Evolutionary conservation across 2,329 filamentous ascomycete species (phyloP).

Genomic region (Beauveria bassiana): DNA sequence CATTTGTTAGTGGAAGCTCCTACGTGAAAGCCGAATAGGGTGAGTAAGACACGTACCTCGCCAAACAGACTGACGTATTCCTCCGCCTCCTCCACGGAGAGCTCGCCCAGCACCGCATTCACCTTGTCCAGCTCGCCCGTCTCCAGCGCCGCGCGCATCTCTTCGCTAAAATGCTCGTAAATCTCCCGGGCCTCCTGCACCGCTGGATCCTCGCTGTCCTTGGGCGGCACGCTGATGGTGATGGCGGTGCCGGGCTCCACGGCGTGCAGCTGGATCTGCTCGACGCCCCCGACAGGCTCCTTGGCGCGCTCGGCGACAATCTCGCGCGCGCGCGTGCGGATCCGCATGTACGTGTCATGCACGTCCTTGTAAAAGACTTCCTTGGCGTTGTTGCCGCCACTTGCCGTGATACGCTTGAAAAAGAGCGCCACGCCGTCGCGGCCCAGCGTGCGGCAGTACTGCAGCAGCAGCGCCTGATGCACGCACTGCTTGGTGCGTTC

Average conservation of each 20-base stretch:
- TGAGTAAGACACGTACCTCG: slow-evolving; percentile 37
- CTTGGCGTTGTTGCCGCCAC: slow-evolving; percentile 79
- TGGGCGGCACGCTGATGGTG: slow-evolving; percentile 72
- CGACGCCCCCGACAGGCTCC: slow-evolving; percentile 61
- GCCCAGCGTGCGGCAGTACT: slow-evolving; percentile 89
- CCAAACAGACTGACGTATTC: slow-evolving; percentile 73
- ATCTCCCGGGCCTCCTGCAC: slow-evolving; percentile 60
- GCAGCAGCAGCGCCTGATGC: slow-evolving; percentile 83
- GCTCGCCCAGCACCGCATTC: slow-evolving; percentile 61
- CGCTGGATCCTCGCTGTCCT: slow-evolving; percentile 57
- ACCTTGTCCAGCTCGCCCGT: slow-evolving; percentile 71
- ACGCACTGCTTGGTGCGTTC: slow-evolving; percentile 80
- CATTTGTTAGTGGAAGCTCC: not conserved
- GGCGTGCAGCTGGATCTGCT: slow-evolving; percentile 96
- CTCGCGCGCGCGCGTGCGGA: slow-evolving; percentile 68
- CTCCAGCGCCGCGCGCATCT: slow-evolving; percentile 74
- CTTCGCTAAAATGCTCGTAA: slow-evolving; percentile 76
- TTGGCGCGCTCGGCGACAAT: slow-evolving; percentile 50
- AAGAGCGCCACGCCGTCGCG: slow-evolving; percentile 84
- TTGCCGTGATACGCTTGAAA: slow-evolving; percentile 91
- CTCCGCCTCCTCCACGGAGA: slow-evolving; percentile 84
- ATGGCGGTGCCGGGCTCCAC: slow-evolving; percentile 91
- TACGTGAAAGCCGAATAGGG: not conserved
- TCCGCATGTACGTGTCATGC: slow-evolving; percentile 75
- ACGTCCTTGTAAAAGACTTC: slow-evolving; percentile 92